Conservation (phyloP, 106 monocot genomes). For the Dendrobium nobile region DNA sequence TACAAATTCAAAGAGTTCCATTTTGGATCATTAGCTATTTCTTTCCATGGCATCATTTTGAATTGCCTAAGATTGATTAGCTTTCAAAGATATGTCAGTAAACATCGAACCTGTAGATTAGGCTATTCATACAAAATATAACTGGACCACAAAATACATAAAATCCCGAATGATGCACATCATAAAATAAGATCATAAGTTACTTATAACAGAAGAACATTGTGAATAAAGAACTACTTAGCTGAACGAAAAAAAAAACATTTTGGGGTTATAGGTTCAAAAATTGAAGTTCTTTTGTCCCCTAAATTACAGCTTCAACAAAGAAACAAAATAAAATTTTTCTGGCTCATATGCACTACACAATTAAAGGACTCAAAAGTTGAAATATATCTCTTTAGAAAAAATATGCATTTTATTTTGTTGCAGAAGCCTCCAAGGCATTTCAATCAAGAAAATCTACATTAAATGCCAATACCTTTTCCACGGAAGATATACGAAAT, state of each 20-base stretch:
- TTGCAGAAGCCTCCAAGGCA: not conserved
- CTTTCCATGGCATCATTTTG: not conserved
- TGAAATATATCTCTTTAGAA: not conserved
- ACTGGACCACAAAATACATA: not conserved
- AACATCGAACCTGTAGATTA: not conserved
- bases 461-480: constrained; percentile 48
- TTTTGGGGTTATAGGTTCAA: not conserved
- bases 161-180: not conserved
- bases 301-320: not conserved
- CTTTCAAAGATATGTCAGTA: not conserved
- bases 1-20: not conserved
- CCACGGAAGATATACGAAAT: constrained; percentile 58
- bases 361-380: not conserved
- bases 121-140: not conserved
- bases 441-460: not conserved
- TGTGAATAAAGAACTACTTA: not conserved
- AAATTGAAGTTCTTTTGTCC: not conserved
- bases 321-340: not conserved
- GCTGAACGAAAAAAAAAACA: not conserved
- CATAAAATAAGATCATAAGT: not conserved
- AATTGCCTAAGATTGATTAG: not conserved
- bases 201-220: not conserved
- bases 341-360: not conserved
- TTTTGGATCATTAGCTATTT: not conserved
- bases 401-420: not conserved